phyloP scores from a whole-genome alignment of 2,329 filamentous ascomycete species.

The Aspergillus alliaceus region DNA sequence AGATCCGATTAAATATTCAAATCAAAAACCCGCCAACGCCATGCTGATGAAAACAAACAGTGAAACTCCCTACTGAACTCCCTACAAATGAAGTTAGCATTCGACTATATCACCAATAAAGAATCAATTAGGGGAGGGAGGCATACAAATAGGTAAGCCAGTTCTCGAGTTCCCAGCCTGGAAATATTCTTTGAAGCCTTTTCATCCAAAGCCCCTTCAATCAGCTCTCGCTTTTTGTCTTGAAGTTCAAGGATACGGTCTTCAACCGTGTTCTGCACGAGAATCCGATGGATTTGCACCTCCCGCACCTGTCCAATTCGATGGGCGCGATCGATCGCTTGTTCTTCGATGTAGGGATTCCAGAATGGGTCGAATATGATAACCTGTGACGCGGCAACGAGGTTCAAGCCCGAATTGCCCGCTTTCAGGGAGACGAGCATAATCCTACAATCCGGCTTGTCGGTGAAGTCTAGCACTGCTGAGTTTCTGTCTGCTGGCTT shows the following conservation, averaged over 20 bases:
- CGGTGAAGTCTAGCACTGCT: conserved; percentile 67
- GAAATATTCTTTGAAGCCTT: conserved; percentile 65
- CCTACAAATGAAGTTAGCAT: conserved; percentile 14
- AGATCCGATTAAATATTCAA: neutral
- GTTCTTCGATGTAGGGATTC: conserved; percentile 91
- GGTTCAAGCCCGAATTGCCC: conserved; percentile 82
- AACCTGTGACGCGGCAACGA: conserved; percentile 78
- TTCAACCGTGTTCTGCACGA: conserved; percentile 78
- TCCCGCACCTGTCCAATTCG: conserved; percentile 76
- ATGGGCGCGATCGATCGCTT: conserved; percentile 86
- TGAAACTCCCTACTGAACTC: conserved; percentile 15
- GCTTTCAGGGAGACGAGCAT: conserved; percentile 79
- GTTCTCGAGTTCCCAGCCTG: conserved; percentile 64
- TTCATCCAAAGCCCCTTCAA: conserved; percentile 79
- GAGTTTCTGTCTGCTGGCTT: conserved; percentile 63
- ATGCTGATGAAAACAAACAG: neutral
- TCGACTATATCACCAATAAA: neutral
- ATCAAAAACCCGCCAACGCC: conserved; percentile 10
- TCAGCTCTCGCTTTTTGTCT: conserved; percentile 72
- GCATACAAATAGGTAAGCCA: conserved; percentile 67
- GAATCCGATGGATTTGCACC: conserved; percentile 77
- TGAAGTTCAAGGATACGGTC: conserved; percentile 81
- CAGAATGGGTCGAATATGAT: conserved; percentile 92
- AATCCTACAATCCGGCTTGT: conserved; percentile 60
- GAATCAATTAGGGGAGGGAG: too few relatives aligned